Evolutionary conservation across 768 basidiomycete species (phyloP), one percentile per base, ranked within the genome.

Genomic region (Sistotremastrum suecicum): DNA sequence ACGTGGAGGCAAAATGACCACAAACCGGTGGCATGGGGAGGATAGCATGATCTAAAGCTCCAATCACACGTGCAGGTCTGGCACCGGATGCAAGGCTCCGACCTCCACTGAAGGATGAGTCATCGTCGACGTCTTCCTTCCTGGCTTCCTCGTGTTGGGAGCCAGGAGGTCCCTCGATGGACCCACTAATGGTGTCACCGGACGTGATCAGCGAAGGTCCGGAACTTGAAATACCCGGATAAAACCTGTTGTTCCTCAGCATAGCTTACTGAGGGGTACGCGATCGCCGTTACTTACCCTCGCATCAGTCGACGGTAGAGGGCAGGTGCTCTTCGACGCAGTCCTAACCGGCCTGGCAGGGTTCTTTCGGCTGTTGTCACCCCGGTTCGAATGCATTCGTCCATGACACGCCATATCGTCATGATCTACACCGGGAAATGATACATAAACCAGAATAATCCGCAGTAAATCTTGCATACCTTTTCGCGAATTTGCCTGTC

Each of bases 391-490:
- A 95, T 97, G 59, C 87, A 92, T 47, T 80, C 76, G 56, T 94
- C 89, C 92, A 95, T 95, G 4, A 90, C 87, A 45, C 66, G 56
- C 90, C 90, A 94, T 41, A 92, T 89, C 30, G 75, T 74, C 70
- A 78, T 74, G 52, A 87, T 70, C 66, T 66, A 42, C 20, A 40
- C 48, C 45, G 41, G 9, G 47, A 29, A 42, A 39, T 8, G 39
- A 36, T 7, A 45, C 41, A 34, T 39, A 34, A 39, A 41, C 7
- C 40, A 39, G n/a, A 37, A 29, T 34, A 35, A 34, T 44, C 28
- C 33, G n/a, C 31, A 48, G 43, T 39, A 30, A 42, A 39, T 41
- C 48, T 34, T 37, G 47, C 57, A 37, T 51, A 80, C 83, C 70
- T 88, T 88, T 41, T 69, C 61, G 50, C 79, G 73, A 48, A 90